Conservation (phyloP, 306 rosid genomes). For the Vigna trinervia region DNA sequence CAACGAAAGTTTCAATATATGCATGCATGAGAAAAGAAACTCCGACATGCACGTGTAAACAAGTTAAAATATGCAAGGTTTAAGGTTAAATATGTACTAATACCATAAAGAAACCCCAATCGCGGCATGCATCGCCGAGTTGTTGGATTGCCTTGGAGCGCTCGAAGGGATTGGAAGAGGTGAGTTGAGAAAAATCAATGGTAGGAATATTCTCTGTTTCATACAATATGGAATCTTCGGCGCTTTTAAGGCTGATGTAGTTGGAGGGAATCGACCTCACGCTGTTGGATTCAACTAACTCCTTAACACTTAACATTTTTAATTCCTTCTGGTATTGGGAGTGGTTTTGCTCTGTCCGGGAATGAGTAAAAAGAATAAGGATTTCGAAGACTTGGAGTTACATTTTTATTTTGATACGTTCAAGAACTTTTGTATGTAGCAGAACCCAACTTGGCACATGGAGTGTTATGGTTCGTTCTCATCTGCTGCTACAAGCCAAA, state of each 20-base stretch:
- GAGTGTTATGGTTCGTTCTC: too few relatives aligned
- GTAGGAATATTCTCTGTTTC: conserved; percentile 47
- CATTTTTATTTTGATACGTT: too few relatives aligned
- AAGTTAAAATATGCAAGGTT: neutral
- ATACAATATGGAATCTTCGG: neutral
- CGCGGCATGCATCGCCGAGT: conserved; percentile 55
- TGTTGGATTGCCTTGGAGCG: conserved; percentile 44
- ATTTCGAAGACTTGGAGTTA: too few relatives aligned
- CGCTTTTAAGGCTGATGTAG: conserved; percentile 30
- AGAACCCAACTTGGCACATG: too few relatives aligned
- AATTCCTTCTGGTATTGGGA: neutral
- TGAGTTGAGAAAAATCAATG: conserved; percentile 54
- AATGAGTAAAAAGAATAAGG: too few relatives aligned
- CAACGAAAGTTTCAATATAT: neutral
- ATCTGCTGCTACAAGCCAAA: too few relatives aligned
- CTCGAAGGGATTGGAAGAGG: conserved; percentile 40
- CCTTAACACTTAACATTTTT: conserved; percentile 40
- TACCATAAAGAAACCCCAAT: conserved; percentile 73
- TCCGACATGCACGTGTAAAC: neutral
- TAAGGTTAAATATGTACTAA: neutral
- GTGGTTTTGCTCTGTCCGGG: neutral
- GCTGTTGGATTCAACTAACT: conserved; percentile 49
- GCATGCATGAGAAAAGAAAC: neutral
- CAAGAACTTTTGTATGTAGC: too few relatives aligned
- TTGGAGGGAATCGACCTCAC: conserved; percentile 47